A percentile compares a stretch with the other conserved stretches of the same genome.
phyloP scores from a whole-genome alignment of 306 rosid genomes.

The Vigna mungo region DNA sequence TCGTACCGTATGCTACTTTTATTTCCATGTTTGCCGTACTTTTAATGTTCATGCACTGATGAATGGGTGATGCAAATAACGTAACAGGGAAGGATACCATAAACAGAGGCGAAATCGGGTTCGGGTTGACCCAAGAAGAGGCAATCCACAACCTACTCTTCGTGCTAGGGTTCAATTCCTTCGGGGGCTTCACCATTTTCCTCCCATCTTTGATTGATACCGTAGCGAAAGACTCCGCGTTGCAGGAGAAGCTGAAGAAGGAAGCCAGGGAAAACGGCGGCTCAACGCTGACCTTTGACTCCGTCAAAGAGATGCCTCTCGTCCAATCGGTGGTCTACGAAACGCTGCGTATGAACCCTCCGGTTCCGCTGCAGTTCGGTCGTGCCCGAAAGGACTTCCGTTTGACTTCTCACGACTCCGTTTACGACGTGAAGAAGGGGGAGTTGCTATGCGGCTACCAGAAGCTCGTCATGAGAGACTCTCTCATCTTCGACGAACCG shows the following conservation, averaged over 20 bases:
- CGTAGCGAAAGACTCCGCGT: conserved; percentile 52
- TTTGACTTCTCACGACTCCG: conserved; percentile 69
- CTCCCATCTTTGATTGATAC: conserved; percentile 60
- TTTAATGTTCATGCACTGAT: too few relatives aligned
- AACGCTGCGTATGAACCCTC: conserved; percentile 81
- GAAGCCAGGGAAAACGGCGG: conserved; percentile 74
- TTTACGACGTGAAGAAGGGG: conserved; percentile 71
- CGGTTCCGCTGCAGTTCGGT: conserved; percentile 83
- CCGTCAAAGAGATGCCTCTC: conserved; percentile 66
- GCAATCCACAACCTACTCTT: conserved; percentile 82
- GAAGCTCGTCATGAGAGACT: conserved; percentile 74
- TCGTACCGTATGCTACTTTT: too few relatives aligned
- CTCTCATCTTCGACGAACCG: conserved; percentile 68
- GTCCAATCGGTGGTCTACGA: conserved; percentile 81
- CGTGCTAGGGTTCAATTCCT: conserved; percentile 84
- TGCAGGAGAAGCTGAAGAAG: conserved; percentile 59
- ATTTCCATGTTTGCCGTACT: too few relatives aligned
- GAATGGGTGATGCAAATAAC: too few relatives aligned
- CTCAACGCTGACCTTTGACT: conserved; percentile 65
- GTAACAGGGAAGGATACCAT: conserved; percentile 72
- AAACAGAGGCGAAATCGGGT: conserved; percentile 58
- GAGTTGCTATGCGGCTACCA: conserved; percentile 90
- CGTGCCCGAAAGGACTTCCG: conserved; percentile 84
- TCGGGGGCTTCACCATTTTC: conserved; percentile 84
- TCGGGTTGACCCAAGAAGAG: conserved; percentile 70